Evolutionary conservation across 805 yeast genomes (phyloP).

Genomic region (Saccharomycopsis sp.): DNA sequence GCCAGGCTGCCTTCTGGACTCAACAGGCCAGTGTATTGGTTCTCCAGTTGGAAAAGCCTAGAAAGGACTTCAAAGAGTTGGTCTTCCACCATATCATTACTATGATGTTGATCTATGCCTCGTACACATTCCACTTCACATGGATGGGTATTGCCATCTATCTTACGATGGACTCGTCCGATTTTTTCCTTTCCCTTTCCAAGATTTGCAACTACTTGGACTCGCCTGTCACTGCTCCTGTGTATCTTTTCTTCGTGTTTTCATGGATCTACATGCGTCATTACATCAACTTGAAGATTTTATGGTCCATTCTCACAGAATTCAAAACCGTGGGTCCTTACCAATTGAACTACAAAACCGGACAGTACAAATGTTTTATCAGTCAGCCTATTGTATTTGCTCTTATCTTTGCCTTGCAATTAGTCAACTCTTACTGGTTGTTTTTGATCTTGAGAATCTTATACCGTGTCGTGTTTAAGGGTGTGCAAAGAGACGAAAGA

Average conservation of each 20-base stretch:
- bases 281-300: slow-evolving; percentile 68
- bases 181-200: slow-evolving; percentile 76
- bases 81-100: slow-evolving; percentile 93
- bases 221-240: slow-evolving; percentile 52
- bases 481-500: slow-evolving; percentile 71
- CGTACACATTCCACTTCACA: slow-evolving; percentile 92
- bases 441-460: slow-evolving; percentile 72
- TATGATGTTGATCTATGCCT: slow-evolving; percentile 73
- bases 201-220: slow-evolving; percentile 85
- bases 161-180: slow-evolving; percentile 94
- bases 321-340: slow-evolving; percentile 80
- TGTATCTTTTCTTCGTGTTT: slow-evolving; percentile 59
- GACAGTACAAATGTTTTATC: slow-evolving; percentile 95
- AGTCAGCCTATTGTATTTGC: slow-evolving; percentile 84
- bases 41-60: slow-evolving; percentile 85
- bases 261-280: slow-evolving; percentile 91
- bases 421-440: slow-evolving; percentile 86
- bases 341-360: slow-evolving; percentile 74
- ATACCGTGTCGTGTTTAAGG: slow-evolving; percentile 54
- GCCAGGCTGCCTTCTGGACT: slow-evolving; percentile 96
- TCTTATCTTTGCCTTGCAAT: slow-evolving; percentile 71
- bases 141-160: slow-evolving; percentile 91
- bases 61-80: slow-evolving; percentile 88
- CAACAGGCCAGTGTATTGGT: slow-evolving; percentile 85
- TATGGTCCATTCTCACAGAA: slow-evolving; percentile 82